Evolutionary conservation across 2,329 filamentous ascomycete genomes (phyloP), one percentile per base, ranked within the genome.

Genomic region (Colletotrichum caudatum): DNA sequence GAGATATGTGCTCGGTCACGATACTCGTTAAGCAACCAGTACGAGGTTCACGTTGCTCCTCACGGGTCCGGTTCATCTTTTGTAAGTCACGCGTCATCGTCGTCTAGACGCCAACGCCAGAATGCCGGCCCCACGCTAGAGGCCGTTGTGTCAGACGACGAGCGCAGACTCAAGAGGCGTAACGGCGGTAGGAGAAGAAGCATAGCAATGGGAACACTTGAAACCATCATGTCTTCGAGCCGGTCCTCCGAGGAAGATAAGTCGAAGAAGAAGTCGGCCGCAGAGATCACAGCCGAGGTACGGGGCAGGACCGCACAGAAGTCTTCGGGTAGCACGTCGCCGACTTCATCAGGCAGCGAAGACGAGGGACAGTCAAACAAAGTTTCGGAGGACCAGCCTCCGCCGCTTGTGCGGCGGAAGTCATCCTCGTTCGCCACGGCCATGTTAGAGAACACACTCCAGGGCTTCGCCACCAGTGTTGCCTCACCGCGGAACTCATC

Each of bases 161-260:
- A 90, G 73, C 83, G 84, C 14, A 78, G 80, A 14, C 80, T 82
- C 2, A 80, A 80, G 63, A 80, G 85, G 26, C 81, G 84, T 26
- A 82, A 81, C 54, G 80, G 80, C 0, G 78, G 78, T 1, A 81
- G 86, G 50, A 81, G 85, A 53, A 84, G 83, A 64, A 89, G 87
- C 70, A 82, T 83, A 33, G 89, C 89, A 6, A 88, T 91, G 78
- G 88, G 89, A 3, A 91, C 89, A 0, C 79, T 91, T 5, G 89
- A 92, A 76, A 91, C 89, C 0, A 91, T 91, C 76, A 91, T 91
- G 84, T 91, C 88, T 33, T 90, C 88, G 0, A 91, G 89, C 72
- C 85, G 89, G 35, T 91, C 89, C 1, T 91, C 89, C 0, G 88
- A 90, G 33, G 89, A 91, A 74, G 89, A 90, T 53, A 87, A 85